Conservation (phyloP, 2,329 filamentous ascomycete species). For the Thielaviopsis punctulata region DNA sequence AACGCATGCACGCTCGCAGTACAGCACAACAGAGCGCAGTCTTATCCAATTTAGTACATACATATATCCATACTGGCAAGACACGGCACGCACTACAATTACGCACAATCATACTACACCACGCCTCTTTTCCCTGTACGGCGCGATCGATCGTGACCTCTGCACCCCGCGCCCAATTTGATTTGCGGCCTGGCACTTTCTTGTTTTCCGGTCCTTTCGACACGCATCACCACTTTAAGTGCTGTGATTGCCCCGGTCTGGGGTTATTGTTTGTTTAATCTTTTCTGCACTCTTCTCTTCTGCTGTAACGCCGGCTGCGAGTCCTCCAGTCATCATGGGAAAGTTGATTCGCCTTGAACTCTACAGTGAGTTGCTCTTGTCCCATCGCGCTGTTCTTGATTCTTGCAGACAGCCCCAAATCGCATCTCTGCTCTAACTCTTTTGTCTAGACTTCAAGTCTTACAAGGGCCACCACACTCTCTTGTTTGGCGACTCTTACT, state of each 20-base stretch:
- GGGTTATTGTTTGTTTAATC: neutral
- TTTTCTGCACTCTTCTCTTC: neutral
- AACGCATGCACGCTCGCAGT: neutral
- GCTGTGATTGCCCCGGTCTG: neutral
- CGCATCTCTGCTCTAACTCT: slow-evolving; percentile 10
- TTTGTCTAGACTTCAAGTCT: slow-evolving; percentile 76
- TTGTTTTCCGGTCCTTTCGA: neutral
- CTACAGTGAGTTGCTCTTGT: slow-evolving; percentile 47
- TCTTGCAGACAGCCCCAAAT: neutral
- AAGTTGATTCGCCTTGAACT: slow-evolving; percentile 91
- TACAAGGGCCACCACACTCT: slow-evolving; percentile 94
- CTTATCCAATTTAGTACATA: neutral
- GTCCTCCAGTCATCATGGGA: slow-evolving; percentile 49
- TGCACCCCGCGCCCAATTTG: neutral
- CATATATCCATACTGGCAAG: neutral
- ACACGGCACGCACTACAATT: too few species aligned
- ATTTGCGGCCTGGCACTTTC: neutral
- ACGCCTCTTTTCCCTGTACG: neutral
- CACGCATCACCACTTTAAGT: neutral
- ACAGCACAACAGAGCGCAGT: neutral
- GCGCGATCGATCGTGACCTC: neutral
- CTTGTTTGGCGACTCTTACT: slow-evolving; percentile 93
- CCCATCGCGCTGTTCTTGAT: neutral
- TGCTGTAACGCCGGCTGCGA: neutral
- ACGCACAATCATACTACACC: too few species aligned